Evolutionary conservation across 129 eudicot genomes (phyloP), one percentile per base, ranked within the genome.

Genomic region (Ambrosia trifida): DNA sequence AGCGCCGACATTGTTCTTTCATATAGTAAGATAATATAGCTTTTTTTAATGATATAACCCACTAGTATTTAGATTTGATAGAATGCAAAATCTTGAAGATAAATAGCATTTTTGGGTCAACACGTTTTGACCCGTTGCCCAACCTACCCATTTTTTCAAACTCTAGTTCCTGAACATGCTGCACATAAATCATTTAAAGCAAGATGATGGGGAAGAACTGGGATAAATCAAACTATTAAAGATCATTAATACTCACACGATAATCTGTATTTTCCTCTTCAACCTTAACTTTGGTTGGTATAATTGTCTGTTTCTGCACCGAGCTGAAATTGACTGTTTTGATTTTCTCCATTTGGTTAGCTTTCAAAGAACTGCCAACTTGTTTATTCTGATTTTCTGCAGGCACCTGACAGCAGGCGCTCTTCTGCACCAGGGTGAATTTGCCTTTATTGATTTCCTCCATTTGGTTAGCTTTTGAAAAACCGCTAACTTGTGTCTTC

Each of bases 211-310:
- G 24, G 51, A 60, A 49, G 24, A n/a, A 16, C 14, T 47, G 30
- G 45, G 53, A 68, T 16, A 57, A 45, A 62, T 35, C 40, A 61
- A 77, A 63, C 7, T 70, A 58, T 32, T 60, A 45, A 62, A 52
- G 18, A 77, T 66, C 35, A 52, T 65, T 54, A 45, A 16, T 43
- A 44, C 57, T 69, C 64, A 54, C 74, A 16, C 63, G 68, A 59
- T 65, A 33, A n/a, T 36, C 2, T 57, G 49, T 30, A 47, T 24
- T 13, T 17, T 46, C 64, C 30, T 59, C 65, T 79, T 73, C 51
- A 36, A 40, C 57, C 78, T 79, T 79, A 44, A 72, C 64, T 20
- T 4, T 36, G 33, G 40, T 66, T 16, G 33, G 43, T 72, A 69
- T 65, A 49, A 72, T 35, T 36, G 31, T 47, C 13, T 58, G 68